Evolutionary conservation across 2,329 filamentous ascomycete species (phyloP), one percentile per base, ranked within the genome.

Genomic region (Xylaria polymorpha): DNA sequence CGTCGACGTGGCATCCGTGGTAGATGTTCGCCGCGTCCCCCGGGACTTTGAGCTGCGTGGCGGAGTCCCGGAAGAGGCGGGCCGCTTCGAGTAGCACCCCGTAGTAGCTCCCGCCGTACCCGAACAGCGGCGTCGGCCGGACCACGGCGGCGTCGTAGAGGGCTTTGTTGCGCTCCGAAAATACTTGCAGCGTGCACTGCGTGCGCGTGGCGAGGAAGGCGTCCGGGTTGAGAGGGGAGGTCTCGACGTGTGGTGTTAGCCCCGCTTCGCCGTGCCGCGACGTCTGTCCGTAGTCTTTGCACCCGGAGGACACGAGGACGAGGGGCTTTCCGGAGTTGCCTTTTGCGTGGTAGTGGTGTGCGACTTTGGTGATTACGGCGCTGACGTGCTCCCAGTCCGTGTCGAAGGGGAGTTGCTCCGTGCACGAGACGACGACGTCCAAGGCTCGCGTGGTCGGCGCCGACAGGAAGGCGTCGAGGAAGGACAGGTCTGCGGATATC

Each of bases 1-100:
- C 85, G 69, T 86, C 84, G 14, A 86, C 78, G 67, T 86, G 84
- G 44, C 82, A 78, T 3, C 80, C 82, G 66, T 86, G 84, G 68
- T 84, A 74, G 39, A 86, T 82, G 15, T 77, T 81, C 20, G 80
- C 75, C 0, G 78, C 76, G 48, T 81, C 71, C 0, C 78, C 74
- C 0, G 80, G 76, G 3, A 85, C 67, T 18, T 74, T 69, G 37
- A 84, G 41, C 32, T 20, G 12, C 29, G 12, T 32, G 22, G 4
- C 25, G 0, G 29, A 8, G 22, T 1, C 73, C 67, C 14, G 72
- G 69, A 4, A 71, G 64, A 3, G 67, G 55, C 2, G 8, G 67
- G 80, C 78, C 8, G 74, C 59, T 22, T 80, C 76, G 67, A 85
- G 81, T 14, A 81, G 74, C 22, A 74, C 67, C n/a, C 80, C 79